Percentiles rank a stretch among this genome's conserved stretches.
Evolutionary conservation across 371 early-diverging fungal genomes (phyloP).

Genomic region (Mucor saturninus): DNA sequence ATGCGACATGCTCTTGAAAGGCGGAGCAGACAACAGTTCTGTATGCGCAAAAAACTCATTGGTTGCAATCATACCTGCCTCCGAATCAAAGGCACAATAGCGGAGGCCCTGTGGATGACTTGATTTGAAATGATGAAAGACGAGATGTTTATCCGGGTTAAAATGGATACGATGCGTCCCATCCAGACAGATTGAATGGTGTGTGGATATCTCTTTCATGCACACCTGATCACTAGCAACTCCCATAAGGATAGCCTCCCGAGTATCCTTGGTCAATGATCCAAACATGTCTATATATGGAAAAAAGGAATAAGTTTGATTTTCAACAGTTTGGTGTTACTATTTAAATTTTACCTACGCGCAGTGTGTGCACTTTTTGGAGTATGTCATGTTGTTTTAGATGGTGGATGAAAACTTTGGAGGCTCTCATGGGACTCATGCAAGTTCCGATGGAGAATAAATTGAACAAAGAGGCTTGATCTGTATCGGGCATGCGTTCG

Average conservation of each 20-base stretch:
- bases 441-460: constrained; percentile 94
- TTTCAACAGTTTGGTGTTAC: constrained; percentile 16
- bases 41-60: constrained; percentile 92
- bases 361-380: constrained; percentile 67
- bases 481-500: constrained; percentile 13
- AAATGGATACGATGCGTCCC: constrained; percentile 81
- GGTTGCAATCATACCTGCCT: constrained; percentile 84
- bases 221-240: constrained; percentile 82
- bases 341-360: constrained; percentile 55
- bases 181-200: constrained; percentile 71
- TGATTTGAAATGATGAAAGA: constrained; percentile 84
- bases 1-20: constrained; percentile 69
- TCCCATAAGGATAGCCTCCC: constrained; percentile 88
- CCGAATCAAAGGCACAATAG: constrained; percentile 81
- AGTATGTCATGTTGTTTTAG: constrained; percentile 75
- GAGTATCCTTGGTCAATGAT: constrained; percentile 93
- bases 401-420: constrained; percentile 90
- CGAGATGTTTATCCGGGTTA: constrained; percentile 79
- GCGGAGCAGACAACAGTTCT: constrained; percentile 85
- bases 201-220: constrained; percentile 71
- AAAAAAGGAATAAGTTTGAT: constrained; percentile 3
- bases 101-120: constrained; percentile 71
- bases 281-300: constrained; percentile 81
- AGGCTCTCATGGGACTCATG: constrained; percentile 96
- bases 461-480: constrained; percentile 90